phyloP scores from a whole-genome alignment of 306 rosid genomes.

The Cicer cuneatum region DNA sequence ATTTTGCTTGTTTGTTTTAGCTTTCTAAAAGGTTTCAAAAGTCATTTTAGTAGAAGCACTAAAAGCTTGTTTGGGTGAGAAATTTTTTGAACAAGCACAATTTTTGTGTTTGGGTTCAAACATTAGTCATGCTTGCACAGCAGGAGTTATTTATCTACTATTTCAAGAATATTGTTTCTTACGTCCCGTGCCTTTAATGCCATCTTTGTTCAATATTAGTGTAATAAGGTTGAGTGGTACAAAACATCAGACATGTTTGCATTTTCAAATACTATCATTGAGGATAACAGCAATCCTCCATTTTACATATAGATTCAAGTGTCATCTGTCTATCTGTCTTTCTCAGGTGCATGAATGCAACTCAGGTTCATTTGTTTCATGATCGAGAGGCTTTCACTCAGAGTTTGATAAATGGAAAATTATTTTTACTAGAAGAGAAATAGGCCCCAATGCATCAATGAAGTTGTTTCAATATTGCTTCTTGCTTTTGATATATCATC shows the following conservation, averaged over 20 bases:
- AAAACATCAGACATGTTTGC: not conserved
- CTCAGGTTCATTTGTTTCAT: not conserved
- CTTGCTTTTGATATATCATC: not conserved
- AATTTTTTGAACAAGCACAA: no score
- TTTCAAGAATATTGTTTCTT: not conserved
- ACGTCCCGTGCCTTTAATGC: not conserved
- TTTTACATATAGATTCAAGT: slow-evolving; percentile 2
- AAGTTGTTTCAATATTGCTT: not conserved
- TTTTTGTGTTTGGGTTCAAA: no score
- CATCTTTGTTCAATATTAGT: not conserved
- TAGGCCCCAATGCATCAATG: not conserved
- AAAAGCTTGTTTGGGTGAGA: not conserved
- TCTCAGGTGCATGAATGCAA: not conserved
- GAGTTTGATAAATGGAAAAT: not conserved
- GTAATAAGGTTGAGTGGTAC: not conserved
- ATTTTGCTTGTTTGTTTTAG: not conserved
- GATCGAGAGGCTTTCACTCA: not conserved
- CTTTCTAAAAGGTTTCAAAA: not conserved
- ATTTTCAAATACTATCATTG: not conserved
- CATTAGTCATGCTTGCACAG: not conserved
- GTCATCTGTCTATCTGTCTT: not conserved
- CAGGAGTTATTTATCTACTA: not conserved
- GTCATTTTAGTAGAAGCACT: not conserved
- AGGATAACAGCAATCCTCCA: not conserved
- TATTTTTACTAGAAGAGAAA: not conserved